Evolutionary conservation across 257 asterid genomes (phyloP).

Genomic region (Solanum gandarillasii): DNA sequence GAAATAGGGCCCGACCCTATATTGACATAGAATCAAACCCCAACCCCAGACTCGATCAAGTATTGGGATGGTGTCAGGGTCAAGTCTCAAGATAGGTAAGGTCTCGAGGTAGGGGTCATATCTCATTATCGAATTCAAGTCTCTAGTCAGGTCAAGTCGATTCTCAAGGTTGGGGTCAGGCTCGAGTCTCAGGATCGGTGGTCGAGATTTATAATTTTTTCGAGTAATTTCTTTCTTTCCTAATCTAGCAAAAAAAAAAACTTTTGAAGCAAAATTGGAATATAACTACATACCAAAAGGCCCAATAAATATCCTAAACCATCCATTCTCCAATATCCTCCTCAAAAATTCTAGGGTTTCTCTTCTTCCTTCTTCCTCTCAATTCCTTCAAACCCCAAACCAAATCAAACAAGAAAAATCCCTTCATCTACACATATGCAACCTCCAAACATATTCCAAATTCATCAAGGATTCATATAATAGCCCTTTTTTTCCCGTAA

Average conservation of each 20-base stretch:
- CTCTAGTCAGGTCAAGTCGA: not conserved
- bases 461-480: constrained; percentile 10
- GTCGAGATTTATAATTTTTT: too few species aligned
- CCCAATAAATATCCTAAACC: not conserved
- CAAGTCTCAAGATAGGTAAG: too few species aligned
- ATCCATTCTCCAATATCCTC: not conserved
- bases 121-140: not conserved
- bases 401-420: not conserved
- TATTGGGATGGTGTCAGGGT: not conserved
- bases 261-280: not conserved
- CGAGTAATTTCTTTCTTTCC: not conserved
- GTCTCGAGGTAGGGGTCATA: not conserved
- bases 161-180: not conserved
- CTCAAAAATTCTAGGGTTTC: constrained; percentile 6
- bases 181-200: not conserved
- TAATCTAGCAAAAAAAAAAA: not conserved
- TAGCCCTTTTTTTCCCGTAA: not conserved
- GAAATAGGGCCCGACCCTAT: accelerated
- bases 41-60: not conserved
- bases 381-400: not conserved
- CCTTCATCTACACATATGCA: constrained; percentile 28
- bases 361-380: not conserved
- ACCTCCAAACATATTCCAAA: constrained; percentile 35
- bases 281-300: not conserved
- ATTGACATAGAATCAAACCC: not conserved